Evolutionary conservation across 1,139 yeast genomes (phyloP), one percentile per base, ranked within the genome.

Genomic region (Saccharomyces hybrid): DNA sequence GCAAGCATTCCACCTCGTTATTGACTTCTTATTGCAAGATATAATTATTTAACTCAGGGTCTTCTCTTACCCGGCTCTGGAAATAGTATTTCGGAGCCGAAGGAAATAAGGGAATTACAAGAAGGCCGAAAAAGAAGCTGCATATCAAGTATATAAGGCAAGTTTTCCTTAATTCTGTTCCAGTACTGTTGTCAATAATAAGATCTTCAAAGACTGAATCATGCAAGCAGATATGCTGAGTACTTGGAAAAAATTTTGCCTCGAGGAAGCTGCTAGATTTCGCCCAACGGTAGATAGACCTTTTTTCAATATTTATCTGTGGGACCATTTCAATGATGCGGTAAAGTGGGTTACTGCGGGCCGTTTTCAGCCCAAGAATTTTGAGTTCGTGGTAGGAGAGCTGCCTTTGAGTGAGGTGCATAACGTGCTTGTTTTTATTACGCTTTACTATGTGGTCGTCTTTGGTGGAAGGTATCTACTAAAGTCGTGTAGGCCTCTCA

Each of bases 391-490:
- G 48, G 78, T 77, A 32, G 84, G 84, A 49, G 74, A 78, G 59
- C 75, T 83, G 2, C 83, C 86, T 29, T 71, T 86, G 53, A 81
- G 88, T 47, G 82, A 87, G n/a, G 75, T 83, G 53, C 76, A 78
- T 26, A 84, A 83, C 16, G 93, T 84, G 11, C 71, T 78, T 42
- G 68, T 73, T 6, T 81, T 81, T 49, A 84, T 86, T 59, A 73
- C 77, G 11, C 62, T 78, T 14, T 86, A 86, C 72, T 86, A 86
- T 64, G 61, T 78, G 28, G 77, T 85, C 19, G 82, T 86, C 54
- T 85, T 86, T 66, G 93, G 93, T 54, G 91, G 91, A 46, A 76
- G 84, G 67, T 79, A 70, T 42, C 59, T 83, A 28, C 77, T 84
- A 70, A 79, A 77, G 61, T 75, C 71, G 61, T 65, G 77, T 60